Evolutionary conservation across 2,329 filamentous ascomycete species (phyloP).

Genomic region (Cordyceps cateniannulata): DNA sequence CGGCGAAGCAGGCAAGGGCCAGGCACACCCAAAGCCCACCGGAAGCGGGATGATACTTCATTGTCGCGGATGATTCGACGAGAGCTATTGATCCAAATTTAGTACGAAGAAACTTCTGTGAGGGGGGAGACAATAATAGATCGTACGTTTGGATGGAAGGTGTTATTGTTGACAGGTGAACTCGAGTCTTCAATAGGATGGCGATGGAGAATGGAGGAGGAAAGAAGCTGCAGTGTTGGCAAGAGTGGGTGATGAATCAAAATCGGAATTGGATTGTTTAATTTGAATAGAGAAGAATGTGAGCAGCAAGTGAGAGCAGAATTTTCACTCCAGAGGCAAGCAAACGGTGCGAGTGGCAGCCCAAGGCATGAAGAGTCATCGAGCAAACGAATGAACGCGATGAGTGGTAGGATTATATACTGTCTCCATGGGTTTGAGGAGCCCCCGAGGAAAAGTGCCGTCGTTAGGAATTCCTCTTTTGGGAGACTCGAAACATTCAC

Average conservation of each 20-base stretch:
- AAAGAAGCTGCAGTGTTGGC: not conserved
- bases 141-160: not conserved
- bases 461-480: not conserved
- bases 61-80: not conserved
- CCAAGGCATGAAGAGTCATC: not conserved
- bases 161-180: not conserved
- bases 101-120: not conserved
- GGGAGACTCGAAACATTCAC: not conserved
- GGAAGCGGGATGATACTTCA: not conserved
- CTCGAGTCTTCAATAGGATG: not conserved
- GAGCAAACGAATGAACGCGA: not conserved
- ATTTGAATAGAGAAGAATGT: not conserved
- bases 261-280: not conserved
- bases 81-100: not conserved
- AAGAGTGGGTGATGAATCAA: not conserved
- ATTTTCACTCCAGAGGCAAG: not conserved
- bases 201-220: not conserved
- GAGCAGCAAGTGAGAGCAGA: conserved; percentile 1
- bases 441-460: not conserved
- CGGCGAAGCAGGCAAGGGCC: not conserved
- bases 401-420: not conserved
- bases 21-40: not conserved
- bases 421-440: not conserved
- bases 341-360: conserved; percentile 2
- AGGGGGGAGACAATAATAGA: not conserved